Base-by-base conservation (phyloP, 1,284 basidiomycete species). In the Chalciporus piperatoides region DNA sequence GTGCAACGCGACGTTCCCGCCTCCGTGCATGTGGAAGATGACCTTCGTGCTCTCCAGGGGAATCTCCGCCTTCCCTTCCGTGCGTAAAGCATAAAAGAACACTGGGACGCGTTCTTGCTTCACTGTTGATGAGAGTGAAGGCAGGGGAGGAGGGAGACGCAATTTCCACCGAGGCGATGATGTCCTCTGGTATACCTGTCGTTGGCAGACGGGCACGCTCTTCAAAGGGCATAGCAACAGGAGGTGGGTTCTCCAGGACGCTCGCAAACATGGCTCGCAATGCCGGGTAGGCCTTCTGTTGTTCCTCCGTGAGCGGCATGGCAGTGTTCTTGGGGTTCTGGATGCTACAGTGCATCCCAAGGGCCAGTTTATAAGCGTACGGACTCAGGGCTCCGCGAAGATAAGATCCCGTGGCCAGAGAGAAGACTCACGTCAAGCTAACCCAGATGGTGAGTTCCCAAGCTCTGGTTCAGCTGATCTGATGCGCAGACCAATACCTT, bases 1-100 rank as follows among this genome's bases (percentile, higher is more conserved):
- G 38, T 65, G 63, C 0, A 63, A 51, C 1, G 28, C 0, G 33
- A 63, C 0, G 17, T 62, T 53, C 0, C 44, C 61, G 6, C 61
- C 64, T 9, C 64, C 63, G 8, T 67, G 61, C 11, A 64, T 45
- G 43, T 54, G 53, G 44, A 63, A 58, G 41, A 67, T 43, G 44
- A 65, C 53, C 21, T 25, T 51, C 14, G 56, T 51, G 11, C 53
- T 9, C 9, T 49, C 46, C n/a, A 6, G 15, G 36, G 33, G 32
- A 14, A 15, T 9, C 14, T 33, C 32, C 6, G 6, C 0, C 30
- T 41, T 3, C 10, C 5, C 4, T 6, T 14, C 28, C 12, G 3
- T 11, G 17, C 32, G 37, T 28, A 58, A 50, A 28, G 48, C 4
- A 12, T 42, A 62, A 17, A 60, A 58, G n/a, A 48, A 62, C 41